Evolutionary conservation across 495 filamentous ascomycete species (phyloP), one percentile per base, ranked within the genome.

Genomic region (Aspergillus egyptiacus): DNA sequence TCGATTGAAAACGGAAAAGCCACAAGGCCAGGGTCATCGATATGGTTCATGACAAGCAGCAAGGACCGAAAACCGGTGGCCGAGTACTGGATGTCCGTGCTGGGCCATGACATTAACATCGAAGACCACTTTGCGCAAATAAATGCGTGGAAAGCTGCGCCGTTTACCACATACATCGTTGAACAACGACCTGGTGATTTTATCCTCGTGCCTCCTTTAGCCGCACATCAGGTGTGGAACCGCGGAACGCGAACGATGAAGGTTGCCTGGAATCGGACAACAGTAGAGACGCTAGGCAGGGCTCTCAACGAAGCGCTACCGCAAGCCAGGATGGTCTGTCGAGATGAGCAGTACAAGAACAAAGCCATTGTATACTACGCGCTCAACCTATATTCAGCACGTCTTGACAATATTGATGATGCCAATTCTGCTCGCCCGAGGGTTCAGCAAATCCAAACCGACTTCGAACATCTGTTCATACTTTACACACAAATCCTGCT

Each of bases 151-250:
- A 87, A 86, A 67, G 83, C 85, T 39, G 93, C 91, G 2, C 90
- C 87, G 6, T 96, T 97, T 57, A 86, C 81, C 8, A 91, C 91
- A 0, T 96, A 90, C 55, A 77, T 98, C 44, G 89, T 96, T 23
- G 89, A 98, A 58, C 93, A 98, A 61, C 85, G 73, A 43, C 78
- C 83, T n/a, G 93, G 93, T 6, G 93, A 98, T 62, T 91, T 96
- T 60, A 90, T 98, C 41, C 76, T 98, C 1, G 84, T 98, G 15
- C 93, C 93, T n/a, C 90, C 93, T 6, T 69, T 97, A 6, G 91
- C 91, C n/a, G 89, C 91, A 0, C 93, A 98, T 59, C 93, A 98
- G 59, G 93, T 98, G 18, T 98, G 93, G 93, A 98, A 98, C 59
- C 81, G 93, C 38, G 93, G 93, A 6, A 95, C 89, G 9, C 74